These are phyloP conservation scores for Tuber borchii DNA, from an alignment of 495 filamentous ascomycete species.

Conservation along the genomic window DNA sequence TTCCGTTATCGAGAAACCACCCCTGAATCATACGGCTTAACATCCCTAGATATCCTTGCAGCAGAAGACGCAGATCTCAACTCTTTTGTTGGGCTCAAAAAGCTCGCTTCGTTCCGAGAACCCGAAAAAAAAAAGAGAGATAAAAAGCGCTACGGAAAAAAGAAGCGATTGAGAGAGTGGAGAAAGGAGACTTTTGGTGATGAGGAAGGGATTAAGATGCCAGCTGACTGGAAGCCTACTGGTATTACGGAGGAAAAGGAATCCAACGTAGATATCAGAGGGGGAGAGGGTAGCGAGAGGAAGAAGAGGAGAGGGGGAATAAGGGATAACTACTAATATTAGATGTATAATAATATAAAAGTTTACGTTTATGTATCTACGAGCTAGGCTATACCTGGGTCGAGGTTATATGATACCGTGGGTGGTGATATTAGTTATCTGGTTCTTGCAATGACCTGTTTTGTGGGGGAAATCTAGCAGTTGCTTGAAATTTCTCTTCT, in stretches of 20 bases:
- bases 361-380: background rate
- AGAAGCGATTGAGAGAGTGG: slow-evolving; percentile 82
- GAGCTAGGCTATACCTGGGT: background rate
- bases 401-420: background rate
- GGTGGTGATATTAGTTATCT: background rate
- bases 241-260: slow-evolving; percentile 11
- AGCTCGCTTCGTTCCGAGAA: slow-evolving; percentile 83
- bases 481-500: background rate
- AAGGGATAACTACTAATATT: background rate
- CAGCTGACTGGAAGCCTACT: slow-evolving; percentile 23
- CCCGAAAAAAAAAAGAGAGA: slow-evolving; percentile 79
- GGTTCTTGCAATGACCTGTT: background rate
- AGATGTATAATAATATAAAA: background rate
- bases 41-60: slow-evolving; percentile 82
- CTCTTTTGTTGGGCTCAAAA: slow-evolving; percentile 86
- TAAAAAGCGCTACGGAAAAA: slow-evolving; percentile 81
- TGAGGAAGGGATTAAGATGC: slow-evolving; percentile 53
- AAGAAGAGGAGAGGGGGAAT: slow-evolving; percentile 44
- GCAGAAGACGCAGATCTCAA: slow-evolving; percentile 80
- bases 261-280: slow-evolving; percentile 13
- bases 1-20: slow-evolving; percentile 95
- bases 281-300: slow-evolving; percentile 26
- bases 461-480: background rate
- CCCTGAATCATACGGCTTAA: slow-evolving; percentile 80
- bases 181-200: slow-evolving; percentile 83